A percentile compares a stretch with the other conserved stretches of the same genome.
Evolutionary conservation across 2,329 filamentous ascomycete species (phyloP).

Genomic region (Diaporthe vexans): DNA sequence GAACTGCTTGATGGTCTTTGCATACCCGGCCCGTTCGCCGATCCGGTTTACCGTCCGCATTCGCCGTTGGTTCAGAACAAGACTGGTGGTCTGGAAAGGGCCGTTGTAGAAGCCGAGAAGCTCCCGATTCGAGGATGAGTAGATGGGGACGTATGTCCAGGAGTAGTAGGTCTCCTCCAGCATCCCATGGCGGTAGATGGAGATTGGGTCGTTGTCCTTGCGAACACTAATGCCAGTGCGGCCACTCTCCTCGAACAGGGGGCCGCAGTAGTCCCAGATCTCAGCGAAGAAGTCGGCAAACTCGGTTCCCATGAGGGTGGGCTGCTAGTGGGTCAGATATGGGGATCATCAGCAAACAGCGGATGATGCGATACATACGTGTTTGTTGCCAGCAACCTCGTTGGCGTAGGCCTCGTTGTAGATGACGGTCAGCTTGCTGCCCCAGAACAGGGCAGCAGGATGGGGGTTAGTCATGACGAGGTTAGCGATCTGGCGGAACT

Average conservation of each 20-base stretch:
- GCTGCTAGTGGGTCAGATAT: conserved; percentile 55
- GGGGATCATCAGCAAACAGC: background rate
- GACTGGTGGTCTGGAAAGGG: conserved; percentile 54
- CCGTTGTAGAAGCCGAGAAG: conserved; percentile 57
- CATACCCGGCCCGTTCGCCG: conserved; percentile 49
- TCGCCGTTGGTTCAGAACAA: conserved; percentile 51
- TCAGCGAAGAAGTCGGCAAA: conserved; percentile 71
- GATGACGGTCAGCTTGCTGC: conserved; percentile 71
- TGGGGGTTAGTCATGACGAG: conserved; percentile 55
- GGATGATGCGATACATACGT: conserved; percentile 23
- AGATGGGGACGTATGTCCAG: conserved; percentile 56
- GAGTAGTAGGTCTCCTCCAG: conserved; percentile 57
- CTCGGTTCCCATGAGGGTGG: conserved; percentile 70
- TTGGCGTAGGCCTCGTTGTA: conserved; percentile 73
- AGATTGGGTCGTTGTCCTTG: conserved; percentile 52
- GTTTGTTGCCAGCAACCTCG: conserved; percentile 71
- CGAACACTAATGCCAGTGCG: conserved; percentile 52
- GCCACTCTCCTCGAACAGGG: conserved; percentile 53
- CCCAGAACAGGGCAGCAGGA: conserved; percentile 72
- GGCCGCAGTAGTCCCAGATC: conserved; percentile 51
- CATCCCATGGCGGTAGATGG: conserved; percentile 52
- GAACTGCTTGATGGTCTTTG: conserved; percentile 53
- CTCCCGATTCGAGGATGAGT: conserved; percentile 51
- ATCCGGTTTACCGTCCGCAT: conserved; percentile 53
- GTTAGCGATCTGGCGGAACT: conserved; percentile 59